Conservation (phyloP, 805 yeast genomes). For the Pichia exigua region DNA sequence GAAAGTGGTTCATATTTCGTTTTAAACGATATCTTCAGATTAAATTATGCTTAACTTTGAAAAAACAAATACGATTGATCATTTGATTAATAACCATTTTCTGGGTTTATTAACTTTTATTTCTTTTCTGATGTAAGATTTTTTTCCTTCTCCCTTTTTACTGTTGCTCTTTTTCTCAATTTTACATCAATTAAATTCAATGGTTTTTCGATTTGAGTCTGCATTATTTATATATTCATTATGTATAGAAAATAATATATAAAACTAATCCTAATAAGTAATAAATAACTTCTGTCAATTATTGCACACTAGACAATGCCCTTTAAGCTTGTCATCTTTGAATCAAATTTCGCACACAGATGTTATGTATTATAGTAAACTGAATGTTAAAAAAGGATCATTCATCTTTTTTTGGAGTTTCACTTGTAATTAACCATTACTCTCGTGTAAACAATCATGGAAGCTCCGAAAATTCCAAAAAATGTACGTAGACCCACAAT, state of each 20-base stretch:
- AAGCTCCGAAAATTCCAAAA: constrained; percentile 17
- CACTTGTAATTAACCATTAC: not conserved
- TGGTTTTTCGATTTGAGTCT: not conserved
- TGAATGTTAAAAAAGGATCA: not conserved
- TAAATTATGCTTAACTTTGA: constrained; percentile 57
- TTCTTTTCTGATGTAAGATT: not conserved
- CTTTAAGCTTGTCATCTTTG: no score
- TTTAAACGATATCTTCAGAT: constrained; percentile 93
- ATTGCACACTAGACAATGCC: no score
- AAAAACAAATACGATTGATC: not conserved
- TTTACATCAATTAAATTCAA: not conserved
- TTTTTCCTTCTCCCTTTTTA: not conserved
- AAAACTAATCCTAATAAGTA: not conserved
- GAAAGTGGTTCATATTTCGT: constrained; percentile 89
- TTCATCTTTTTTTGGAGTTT: not conserved
- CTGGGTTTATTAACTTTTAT: not conserved
- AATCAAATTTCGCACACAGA: no score
- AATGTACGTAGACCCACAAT: constrained; percentile 14
- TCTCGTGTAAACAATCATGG: constrained; percentile 7
- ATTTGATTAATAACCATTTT: no score
- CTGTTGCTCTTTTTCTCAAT: not conserved
- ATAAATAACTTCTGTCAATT: not conserved
- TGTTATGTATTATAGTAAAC: no score
- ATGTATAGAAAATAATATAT: not conserved
- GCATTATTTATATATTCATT: not conserved